Evolutionary conservation across 768 basidiomycete species (phyloP).

Genomic region (Artomyces pyxidatus): DNA sequence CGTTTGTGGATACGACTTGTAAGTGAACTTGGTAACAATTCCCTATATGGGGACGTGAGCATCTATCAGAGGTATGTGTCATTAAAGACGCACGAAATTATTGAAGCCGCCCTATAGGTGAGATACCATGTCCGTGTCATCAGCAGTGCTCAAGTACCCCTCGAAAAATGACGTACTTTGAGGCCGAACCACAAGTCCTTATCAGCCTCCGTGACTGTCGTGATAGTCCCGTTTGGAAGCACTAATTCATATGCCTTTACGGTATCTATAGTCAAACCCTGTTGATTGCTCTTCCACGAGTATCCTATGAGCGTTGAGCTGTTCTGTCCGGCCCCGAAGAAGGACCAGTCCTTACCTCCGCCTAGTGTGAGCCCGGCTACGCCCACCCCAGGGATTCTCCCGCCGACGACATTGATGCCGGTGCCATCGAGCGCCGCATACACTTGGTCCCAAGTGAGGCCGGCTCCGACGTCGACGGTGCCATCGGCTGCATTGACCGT

Average conservation of each 20-base stretch:
- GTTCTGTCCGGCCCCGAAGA: not conserved
- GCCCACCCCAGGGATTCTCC: conserved; percentile 16
- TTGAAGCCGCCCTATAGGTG: conserved; percentile 2
- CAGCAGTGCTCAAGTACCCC: too few relatives aligned
- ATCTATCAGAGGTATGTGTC: not conserved
- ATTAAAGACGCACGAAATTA: conserved; percentile 1
- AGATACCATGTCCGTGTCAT: too few relatives aligned
- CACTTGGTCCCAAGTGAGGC: conserved; percentile 6
- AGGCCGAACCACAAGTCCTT: conserved; percentile 1
- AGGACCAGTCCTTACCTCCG: conserved; percentile 6
- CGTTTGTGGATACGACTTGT: not conserved
- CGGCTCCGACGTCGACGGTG: conserved; percentile 12
- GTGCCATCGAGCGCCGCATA: conserved; percentile 10
- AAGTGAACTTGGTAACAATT: not conserved
- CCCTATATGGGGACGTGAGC: not conserved
- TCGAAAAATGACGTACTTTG: too few relatives aligned
- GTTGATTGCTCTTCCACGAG: conserved; percentile 24
- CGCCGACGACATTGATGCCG: conserved; percentile 15
- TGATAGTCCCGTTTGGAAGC: conserved; percentile 19
- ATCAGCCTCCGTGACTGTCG: not conserved
- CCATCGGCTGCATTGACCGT: not conserved
- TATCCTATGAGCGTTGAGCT: conserved; percentile 17
- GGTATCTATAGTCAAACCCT: conserved; percentile 27
- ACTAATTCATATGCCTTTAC: conserved; percentile 20
- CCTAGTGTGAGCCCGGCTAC: conserved; percentile 15